These are phyloP conservation scores for Porpolomopsis calyptriformis DNA, from an alignment of 768 basidiomycete genomes.

Conservation along the genomic window DNA sequence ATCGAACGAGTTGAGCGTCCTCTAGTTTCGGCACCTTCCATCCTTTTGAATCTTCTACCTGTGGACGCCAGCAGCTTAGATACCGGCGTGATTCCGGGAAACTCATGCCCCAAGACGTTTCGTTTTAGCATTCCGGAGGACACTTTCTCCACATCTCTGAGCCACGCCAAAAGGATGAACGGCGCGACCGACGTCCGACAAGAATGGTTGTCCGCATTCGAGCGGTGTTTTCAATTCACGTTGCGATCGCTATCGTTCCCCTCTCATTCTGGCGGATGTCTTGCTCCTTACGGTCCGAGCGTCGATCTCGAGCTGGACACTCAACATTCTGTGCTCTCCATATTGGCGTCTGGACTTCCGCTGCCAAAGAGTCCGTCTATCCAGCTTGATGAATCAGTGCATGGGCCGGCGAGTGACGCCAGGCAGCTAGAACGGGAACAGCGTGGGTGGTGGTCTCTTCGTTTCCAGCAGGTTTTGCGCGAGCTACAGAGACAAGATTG, in stretches of 20 bases:
- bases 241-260: constrained; percentile 27
- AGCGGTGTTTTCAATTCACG: constrained; percentile 41
- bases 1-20: not conserved
- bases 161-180: constrained; percentile 4
- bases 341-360: constrained; percentile 29
- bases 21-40: constrained; percentile 19
- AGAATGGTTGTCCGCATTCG: constrained; percentile 44
- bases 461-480: constrained; percentile 51
- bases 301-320: constrained; percentile 16
- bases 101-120: constrained; percentile 23
- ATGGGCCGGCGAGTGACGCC: constrained; percentile 10
- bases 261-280: constrained; percentile 6
- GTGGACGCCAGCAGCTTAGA: constrained; percentile 30
- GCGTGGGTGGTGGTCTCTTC: constrained; percentile 61
- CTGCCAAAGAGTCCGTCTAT: constrained; percentile 67
- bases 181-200: not conserved
- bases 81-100: constrained; percentile 24
- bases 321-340: constrained; percentile 21
- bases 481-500: constrained; percentile 46
- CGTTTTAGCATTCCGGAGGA: constrained; percentile 20
- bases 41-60: constrained; percentile 44
- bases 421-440: constrained; percentile 49
- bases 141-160: constrained; percentile 3
- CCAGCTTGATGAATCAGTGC: constrained; percentile 28
- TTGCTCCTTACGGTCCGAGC: constrained; percentile 12